These are phyloP conservation scores for Anaeromyces robustus DNA, from an alignment of 192 early-diverging fungal genomes.

Conservation along the genomic window DNA sequence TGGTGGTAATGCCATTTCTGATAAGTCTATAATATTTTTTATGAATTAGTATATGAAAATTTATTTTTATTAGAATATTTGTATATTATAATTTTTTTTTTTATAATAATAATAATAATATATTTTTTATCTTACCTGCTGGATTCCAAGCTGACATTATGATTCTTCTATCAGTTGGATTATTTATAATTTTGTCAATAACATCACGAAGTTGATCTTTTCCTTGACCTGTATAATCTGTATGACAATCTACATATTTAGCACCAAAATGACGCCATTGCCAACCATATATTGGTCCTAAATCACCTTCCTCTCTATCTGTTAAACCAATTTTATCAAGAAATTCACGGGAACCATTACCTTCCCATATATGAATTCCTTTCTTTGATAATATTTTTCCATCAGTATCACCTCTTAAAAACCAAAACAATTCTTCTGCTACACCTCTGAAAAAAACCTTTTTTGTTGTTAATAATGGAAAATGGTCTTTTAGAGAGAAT, in stretches of 20 bases:
- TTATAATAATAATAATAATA: background rate
- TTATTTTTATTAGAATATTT: background rate
- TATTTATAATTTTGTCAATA: constrained; percentile 66
- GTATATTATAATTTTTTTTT: background rate
- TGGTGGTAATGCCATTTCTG: constrained; percentile 85
- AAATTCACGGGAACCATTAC: constrained; percentile 79
- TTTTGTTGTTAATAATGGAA: constrained; percentile 92
- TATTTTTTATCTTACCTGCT: constrained; percentile 32
- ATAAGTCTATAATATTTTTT: constrained; percentile 47
- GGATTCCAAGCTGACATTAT: constrained; percentile 97
- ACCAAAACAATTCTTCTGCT: constrained; percentile 90
- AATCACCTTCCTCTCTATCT: constrained; percentile 64
- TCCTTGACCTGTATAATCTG: constrained; percentile 80
- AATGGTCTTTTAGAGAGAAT: constrained; percentile 59
- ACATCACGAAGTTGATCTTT: constrained; percentile 83
- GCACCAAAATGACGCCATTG: constrained; percentile 99
- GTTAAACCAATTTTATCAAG: constrained; percentile 68
- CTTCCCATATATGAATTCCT: constrained; percentile 69
- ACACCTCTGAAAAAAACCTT: constrained; percentile 81
- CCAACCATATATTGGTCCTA: constrained; percentile 90
- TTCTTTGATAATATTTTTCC: constrained; percentile 54
- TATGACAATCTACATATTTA: constrained; percentile 60
- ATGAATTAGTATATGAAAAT: too few species aligned
- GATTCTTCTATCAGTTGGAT: constrained; percentile 80
- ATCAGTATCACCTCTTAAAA: constrained; percentile 81